Evolutionary conservation across 2,329 filamentous ascomycete species (phyloP), one percentile per base, ranked within the genome.

Genomic region (Apiospora phragmitis): DNA sequence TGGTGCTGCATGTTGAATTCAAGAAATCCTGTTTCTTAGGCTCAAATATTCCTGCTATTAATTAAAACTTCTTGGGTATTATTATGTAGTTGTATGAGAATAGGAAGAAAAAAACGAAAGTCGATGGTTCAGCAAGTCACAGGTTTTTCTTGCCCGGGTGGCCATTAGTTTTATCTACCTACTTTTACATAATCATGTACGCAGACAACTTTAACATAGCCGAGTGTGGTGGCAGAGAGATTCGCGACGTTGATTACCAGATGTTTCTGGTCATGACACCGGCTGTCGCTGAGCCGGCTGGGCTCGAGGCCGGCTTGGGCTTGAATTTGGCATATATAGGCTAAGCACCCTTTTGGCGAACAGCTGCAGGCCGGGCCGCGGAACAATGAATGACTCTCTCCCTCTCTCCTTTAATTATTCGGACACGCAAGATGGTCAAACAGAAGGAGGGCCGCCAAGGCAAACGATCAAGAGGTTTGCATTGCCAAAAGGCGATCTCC

Each of bases 191-290:
- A 3, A 1, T 14, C 47, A 3, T 24, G n/a, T 49, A 12, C 9
- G 6, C 43, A n/a, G 47, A n/a, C n/a, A 26, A 24, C 11, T 49
- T 26, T 11, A 26, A 35, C 51, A 62, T 11, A 62, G 55, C 55
- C 32, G 32, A 38, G 8, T 3, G 29, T 4, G 29, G 51, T 59
- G 29, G 29, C 11, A 9, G 16, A 4, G 18, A 59, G 29, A 35
- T 49, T 26, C 9, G 55, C 55, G 55, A 62, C 55, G 18, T n/a
- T 38, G 29, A 38, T 18, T 12, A 5, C 55, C 18, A 12, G 32
- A 62, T 62, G 55, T 62, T 62, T 62, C 55, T 14, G 55, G 32
- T 38, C 55, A 38, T 62, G 55, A 38, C 32, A 62, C 55, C 55
- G 55, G 55, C 55, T 38, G 18, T 62, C 18, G 55, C 32, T 1